Evolutionary conservation across 129 eudicot species (phyloP).

Genomic region (Pseudognaphalium luteoalbum): DNA sequence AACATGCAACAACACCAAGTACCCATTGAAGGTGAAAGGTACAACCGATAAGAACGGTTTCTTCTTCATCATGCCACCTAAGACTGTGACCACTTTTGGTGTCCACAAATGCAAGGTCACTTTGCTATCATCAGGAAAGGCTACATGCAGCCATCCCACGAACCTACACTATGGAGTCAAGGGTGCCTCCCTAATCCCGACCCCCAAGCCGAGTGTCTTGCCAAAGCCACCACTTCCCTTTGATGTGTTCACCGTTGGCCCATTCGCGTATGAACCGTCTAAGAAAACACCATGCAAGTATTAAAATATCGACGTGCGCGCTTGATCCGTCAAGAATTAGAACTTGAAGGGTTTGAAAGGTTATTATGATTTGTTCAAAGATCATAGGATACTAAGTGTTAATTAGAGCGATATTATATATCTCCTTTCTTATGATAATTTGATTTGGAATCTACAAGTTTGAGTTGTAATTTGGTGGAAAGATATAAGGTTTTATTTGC

Average conservation of each 20-base stretch:
- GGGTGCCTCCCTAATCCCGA: constrained; percentile 58
- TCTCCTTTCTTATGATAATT: background rate
- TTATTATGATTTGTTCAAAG: constrained; percentile 18
- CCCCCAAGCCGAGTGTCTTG: constrained; percentile 27
- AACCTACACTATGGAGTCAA: constrained; percentile 53
- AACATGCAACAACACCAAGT: constrained; percentile 66
- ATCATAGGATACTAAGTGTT: background rate
- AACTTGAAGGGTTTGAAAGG: constrained; percentile 17
- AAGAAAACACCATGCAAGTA: constrained; percentile 46
- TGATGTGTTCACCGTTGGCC: constrained; percentile 60
- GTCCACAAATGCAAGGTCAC: constrained; percentile 68
- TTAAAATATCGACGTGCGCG: constrained; percentile 6
- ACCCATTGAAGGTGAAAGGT: constrained; percentile 19
- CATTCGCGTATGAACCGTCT: constrained; percentile 65
- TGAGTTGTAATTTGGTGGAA: constrained; percentile 23
- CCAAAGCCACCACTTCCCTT: constrained; percentile 30
- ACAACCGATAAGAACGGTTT: constrained; percentile 83
- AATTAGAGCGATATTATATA: background rate
- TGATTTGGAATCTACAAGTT: constrained; percentile 11
- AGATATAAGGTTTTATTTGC: constrained; percentile 13
- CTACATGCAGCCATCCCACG: constrained; percentile 60
- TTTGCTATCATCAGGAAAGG: constrained; percentile 39
- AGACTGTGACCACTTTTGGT: constrained; percentile 52
- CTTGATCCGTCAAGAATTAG: constrained; percentile 21
- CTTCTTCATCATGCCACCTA: constrained; percentile 68